Evolutionary conservation across 805 yeast species (phyloP), one percentile per base, ranked within the genome.

Genomic region (Ascoidea rubescens): DNA sequence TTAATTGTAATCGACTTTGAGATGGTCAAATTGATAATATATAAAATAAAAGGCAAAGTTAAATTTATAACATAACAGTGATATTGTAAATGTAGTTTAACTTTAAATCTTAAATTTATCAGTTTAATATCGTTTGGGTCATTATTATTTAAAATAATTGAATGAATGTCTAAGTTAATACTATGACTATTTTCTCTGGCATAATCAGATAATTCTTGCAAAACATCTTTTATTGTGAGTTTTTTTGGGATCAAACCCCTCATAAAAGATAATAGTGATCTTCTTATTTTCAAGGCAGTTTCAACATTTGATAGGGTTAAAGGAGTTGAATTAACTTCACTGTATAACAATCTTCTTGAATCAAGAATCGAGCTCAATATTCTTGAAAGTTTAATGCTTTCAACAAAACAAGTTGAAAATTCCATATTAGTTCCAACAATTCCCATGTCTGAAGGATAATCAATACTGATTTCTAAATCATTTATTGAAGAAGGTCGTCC

Each of bases 401-500:
- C 62, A 12, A 60, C 55, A 55, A 67, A 69, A 55, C 63, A 71
- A 7, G 59, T 59, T 50, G 58, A 55, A 48, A 59, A 60, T 17
- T 57, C 63, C 8, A 60, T 66, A 53, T 68, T 70, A 8, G 57
- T 57, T 5, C 60, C 60, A 49, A 66, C 66, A 4, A 55, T 51
- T 48, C 62, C 55, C 17, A 63, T 10, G 37, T 59, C 59, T 6
- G 50, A 50, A 1, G 77, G 77, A 45, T 69, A 64, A 17, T 65
- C 71, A 48, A 72, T 63, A 55, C 70, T 74, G 47, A 72, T 70
- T 45, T 73, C 77, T 50, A 70, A 70, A 60, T 71, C 69, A 16
- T 67, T 68, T 48, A 73, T 63, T n/a, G 69, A 68, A 53, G 73
- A 64, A 5, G 74, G 71, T 46, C 78, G 61, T 12, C 78, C 79